Base-by-base conservation (phyloP, 495 filamentous ascomycete species). In the Penicillium odoratum region DNA sequence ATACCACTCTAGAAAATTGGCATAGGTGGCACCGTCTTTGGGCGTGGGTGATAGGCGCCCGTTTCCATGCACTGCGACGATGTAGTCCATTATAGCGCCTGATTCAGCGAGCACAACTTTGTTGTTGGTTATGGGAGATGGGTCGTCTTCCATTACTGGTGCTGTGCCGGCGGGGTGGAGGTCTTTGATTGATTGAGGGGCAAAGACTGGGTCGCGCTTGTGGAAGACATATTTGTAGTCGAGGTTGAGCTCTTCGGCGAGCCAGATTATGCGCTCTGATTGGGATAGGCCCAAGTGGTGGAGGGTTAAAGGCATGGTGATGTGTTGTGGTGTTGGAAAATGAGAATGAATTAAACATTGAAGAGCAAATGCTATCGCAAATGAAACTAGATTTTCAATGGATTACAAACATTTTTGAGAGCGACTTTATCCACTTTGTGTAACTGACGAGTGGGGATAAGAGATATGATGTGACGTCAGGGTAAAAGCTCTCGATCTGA, bases 181-280 rank as follows among this genome's bases (percentile, higher is more conserved):
- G 29, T 74, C 69, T 59, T 79, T 75, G 66, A 77, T 72, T 7
- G 78, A 78, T n/a, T 79, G 71, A 0, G 83, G 84, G 1, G 83
- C 69, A 55, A 86, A 62, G 8, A 83, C 34, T 4, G 81, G 83
- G 21, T 68, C 65, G 48, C 83, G 77, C 13, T 76, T 59, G 72
- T 87, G 80, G 40, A 69, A 64, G 33, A 77, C 78, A 40, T 82
- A 70, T 8, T 73, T 61, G 68, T 87, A 86, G 6, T 73, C 59
- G 45, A 88, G 65, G 47, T 59, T 61, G 33, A 87, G 82, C 64
- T 88, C 85, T 68, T 88, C 84, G 64, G 79, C 82, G 58, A 88
- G 81, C 79, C 79, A 88, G 65, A 81, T 59, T 29, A 86, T 74
- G 60, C 84, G 84, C 61, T 87, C 85, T 44, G 81, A 84, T 72